Percentiles rank a stretch among this genome's conserved stretches.
These are phyloP conservation scores for Sisymbrium irio DNA, from an alignment of 345 rosid species.

Conservation along the genomic window DNA sequence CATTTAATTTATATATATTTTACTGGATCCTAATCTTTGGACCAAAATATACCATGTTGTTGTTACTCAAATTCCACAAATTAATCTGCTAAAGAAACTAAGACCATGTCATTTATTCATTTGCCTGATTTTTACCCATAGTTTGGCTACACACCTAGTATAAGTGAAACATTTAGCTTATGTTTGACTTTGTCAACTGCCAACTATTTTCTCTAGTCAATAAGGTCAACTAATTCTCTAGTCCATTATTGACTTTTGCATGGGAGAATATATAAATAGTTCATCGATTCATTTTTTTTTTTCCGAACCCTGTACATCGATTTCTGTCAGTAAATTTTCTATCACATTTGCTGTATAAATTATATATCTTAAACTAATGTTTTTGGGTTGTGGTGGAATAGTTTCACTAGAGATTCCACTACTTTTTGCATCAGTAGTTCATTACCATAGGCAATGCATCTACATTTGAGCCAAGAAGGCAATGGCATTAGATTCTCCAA, in stretches of 20 bases:
- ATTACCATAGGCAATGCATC: not conserved
- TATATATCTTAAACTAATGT: too few relatives aligned
- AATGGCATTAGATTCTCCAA: constrained; percentile 24
- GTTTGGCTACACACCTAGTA: too few relatives aligned
- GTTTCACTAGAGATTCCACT: constrained; percentile 1
- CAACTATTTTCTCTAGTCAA: not conserved
- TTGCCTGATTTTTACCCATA: not conserved
- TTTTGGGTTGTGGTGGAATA: constrained; percentile 1
- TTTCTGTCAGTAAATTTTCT: not conserved
- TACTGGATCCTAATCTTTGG: too few relatives aligned
- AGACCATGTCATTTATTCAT: not conserved
- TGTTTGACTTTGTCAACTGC: not conserved
- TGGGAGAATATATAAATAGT: not conserved
- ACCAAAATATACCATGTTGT: too few relatives aligned
- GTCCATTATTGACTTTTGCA: not conserved
- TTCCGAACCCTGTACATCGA: too few relatives aligned
- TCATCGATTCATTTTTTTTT: not conserved
- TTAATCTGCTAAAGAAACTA: not conserved
- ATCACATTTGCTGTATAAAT: not conserved
- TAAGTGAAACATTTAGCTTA: too few relatives aligned
- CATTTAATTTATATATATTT: too few relatives aligned
- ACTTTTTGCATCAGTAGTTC: not conserved
- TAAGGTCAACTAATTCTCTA: not conserved
- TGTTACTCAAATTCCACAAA: too few relatives aligned
- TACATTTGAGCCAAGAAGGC: constrained; percentile 21